Percentiles rank a stretch among this genome's conserved stretches.
Evolutionary conservation across 2,329 filamentous ascomycete genomes (phyloP).

Genomic region (Aspergillus viridinutans): DNA sequence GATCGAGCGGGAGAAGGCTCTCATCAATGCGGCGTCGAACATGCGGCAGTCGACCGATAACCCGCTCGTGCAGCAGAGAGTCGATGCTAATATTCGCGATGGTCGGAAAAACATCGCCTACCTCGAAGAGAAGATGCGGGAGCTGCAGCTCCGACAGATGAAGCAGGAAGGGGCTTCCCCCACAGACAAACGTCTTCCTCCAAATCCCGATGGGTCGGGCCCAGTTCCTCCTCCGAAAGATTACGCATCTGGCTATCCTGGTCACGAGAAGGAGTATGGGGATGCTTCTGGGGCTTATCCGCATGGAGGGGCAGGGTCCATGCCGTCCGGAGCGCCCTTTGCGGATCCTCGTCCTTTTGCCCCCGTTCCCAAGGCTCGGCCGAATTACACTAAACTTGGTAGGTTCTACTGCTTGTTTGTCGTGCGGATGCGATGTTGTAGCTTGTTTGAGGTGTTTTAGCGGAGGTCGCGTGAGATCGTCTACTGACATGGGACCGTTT

Average conservation of each 20-base stretch:
- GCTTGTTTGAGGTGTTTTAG: slow-evolving; percentile 5
- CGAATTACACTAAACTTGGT: slow-evolving; percentile 97
- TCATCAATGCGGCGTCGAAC: slow-evolving; percentile 88
- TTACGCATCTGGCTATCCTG: slow-evolving; percentile 47
- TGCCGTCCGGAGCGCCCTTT: slow-evolving; percentile 78
- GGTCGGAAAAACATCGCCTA: slow-evolving; percentile 91
- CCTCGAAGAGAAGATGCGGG: slow-evolving; percentile 85
- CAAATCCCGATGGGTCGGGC: slow-evolving; percentile 34
- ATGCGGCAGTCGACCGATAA: slow-evolving; percentile 98
- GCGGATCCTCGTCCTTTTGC: slow-evolving; percentile 66
- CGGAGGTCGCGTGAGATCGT: neutral
- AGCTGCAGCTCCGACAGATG: slow-evolving; percentile 78
- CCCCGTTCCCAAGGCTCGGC: slow-evolving; percentile 66
- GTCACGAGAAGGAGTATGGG: slow-evolving; percentile 61
- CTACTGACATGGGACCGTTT: slow-evolving; percentile 12
- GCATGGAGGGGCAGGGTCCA: slow-evolving; percentile 63
- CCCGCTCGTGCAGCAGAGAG: slow-evolving; percentile 78
- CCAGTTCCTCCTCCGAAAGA: slow-evolving; percentile 75
- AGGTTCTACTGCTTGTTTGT: slow-evolving; percentile 30
- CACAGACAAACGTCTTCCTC: slow-evolving; percentile 46
- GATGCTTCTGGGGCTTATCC: slow-evolving; percentile 51
- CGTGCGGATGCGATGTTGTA: neutral
- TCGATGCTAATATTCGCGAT: slow-evolving; percentile 92
- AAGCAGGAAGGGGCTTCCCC: slow-evolving; percentile 49
- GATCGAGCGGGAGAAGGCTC: slow-evolving; percentile 94